phyloP scores from a whole-genome alignment of 108 stramenopile genomes.

The Epithemia pelagica region DNA sequence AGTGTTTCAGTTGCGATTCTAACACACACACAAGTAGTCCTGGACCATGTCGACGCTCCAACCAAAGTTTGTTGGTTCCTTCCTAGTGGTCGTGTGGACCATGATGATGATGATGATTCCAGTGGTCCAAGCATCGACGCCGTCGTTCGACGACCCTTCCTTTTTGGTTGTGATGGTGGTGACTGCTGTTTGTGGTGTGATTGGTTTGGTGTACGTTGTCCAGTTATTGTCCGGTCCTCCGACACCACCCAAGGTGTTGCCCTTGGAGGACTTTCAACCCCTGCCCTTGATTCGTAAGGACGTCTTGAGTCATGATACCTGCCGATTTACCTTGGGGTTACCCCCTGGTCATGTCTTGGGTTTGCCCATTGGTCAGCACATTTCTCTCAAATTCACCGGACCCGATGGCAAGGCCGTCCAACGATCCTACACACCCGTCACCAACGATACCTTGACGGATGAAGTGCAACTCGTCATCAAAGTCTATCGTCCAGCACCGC shows the following conservation, averaged over 20 bases:
- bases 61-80: too few species aligned
- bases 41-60: too few species aligned
- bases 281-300: slow-evolving; percentile 78
- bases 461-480: slow-evolving; percentile 89
- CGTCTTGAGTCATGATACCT: slow-evolving; percentile 85
- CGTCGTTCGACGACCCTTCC: not conserved
- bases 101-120: too few species aligned
- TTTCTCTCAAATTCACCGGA: slow-evolving; percentile 83
- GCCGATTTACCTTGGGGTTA: slow-evolving; percentile 87
- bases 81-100: too few species aligned
- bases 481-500: slow-evolving; percentile 86
- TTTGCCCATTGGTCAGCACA: slow-evolving; percentile 95
- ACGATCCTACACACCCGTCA: slow-evolving; percentile 88
- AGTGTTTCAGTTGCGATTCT: too few species aligned
- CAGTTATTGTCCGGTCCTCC: not conserved
- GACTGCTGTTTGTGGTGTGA: not conserved
- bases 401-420: slow-evolving; percentile 46
- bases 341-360: slow-evolving; percentile 74
- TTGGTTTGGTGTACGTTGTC: not conserved
- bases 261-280: slow-evolving; percentile 43
- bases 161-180: not conserved
- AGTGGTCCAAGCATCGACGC: not conserved
- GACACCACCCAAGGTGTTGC: slow-evolving; percentile 21
- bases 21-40: too few species aligned
- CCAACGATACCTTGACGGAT: slow-evolving; percentile 66